Conservation (phyloP, 306 rosid genomes). For the cucumber (Cucumis sativus) region Cucumber_9930_V3 NC_026658.2:15385001-15385500, state of each 20-base stretch:
- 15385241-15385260: not conserved
- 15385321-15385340: not conserved
- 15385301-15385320: not conserved
- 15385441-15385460: too few relatives aligned
- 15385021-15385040: not conserved
- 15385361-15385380: not conserved
- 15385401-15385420: too few relatives aligned
- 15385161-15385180: not conserved
- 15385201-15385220: not conserved
- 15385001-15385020: not conserved
- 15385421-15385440: too few relatives aligned
- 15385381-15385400: not conserved
- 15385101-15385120: conserved; percentile 8
- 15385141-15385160: not conserved
- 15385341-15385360: not conserved
- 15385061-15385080: conserved; percentile 2
- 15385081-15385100: conserved; percentile 2
- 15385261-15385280: not conserved
- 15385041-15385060: not conserved
- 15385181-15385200: not conserved
- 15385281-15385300: not conserved
- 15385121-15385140: conserved; percentile 1
- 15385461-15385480: too few relatives aligned
- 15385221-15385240: not conserved
- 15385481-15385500: too few relatives aligned